phyloP scores from a whole-genome alignment of 2,329 filamentous ascomycete species.

The Diaporthe sp. region DNA sequence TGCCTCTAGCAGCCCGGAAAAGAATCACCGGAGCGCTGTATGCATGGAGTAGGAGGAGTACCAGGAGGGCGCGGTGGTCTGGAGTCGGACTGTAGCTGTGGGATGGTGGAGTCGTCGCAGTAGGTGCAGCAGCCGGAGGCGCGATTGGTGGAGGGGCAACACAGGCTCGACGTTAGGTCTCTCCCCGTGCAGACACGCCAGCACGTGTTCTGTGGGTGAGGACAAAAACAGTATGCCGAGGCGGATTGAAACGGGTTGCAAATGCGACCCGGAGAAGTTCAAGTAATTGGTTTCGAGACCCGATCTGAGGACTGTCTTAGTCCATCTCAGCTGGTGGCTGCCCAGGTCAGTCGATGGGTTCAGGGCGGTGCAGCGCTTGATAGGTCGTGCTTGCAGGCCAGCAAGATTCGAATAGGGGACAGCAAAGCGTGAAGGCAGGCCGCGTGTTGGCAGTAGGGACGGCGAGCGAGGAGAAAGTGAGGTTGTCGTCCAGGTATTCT shows the following conservation, averaged over 20 bases:
- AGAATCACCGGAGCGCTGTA: conserved; percentile 32
- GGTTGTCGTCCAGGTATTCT: not conserved
- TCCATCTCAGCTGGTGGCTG: conserved; percentile 32
- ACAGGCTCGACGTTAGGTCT: not conserved
- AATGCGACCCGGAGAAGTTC: conserved; percentile 2
- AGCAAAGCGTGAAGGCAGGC: not conserved
- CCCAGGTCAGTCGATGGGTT: conserved; percentile 15
- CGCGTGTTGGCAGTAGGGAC: not conserved
- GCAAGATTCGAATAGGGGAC: not conserved
- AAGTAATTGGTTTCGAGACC: conserved; percentile 6
- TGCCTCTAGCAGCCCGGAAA: conserved; percentile 30
- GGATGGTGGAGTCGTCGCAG: conserved; percentile 25
- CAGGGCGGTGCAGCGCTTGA: not conserved
- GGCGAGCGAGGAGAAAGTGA: conserved; percentile 9
- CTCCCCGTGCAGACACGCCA: conserved; percentile 22
- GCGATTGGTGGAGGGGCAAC: conserved; percentile 31
- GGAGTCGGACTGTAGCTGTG: conserved; percentile 10
- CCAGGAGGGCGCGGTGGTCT: conserved; percentile 8
- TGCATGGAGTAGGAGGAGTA: conserved; percentile 17
- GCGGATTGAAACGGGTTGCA: conserved; percentile 17
- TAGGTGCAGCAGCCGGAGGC: conserved; percentile 20
- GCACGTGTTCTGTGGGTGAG: conserved; percentile 29
- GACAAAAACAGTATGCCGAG: not conserved
- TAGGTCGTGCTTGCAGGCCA: not conserved
- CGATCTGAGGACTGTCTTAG: conserved; percentile 26